phyloP scores from a whole-genome alignment of 2,329 filamentous ascomycete genomes.

The Annulohypoxylon truncatum region DNA sequence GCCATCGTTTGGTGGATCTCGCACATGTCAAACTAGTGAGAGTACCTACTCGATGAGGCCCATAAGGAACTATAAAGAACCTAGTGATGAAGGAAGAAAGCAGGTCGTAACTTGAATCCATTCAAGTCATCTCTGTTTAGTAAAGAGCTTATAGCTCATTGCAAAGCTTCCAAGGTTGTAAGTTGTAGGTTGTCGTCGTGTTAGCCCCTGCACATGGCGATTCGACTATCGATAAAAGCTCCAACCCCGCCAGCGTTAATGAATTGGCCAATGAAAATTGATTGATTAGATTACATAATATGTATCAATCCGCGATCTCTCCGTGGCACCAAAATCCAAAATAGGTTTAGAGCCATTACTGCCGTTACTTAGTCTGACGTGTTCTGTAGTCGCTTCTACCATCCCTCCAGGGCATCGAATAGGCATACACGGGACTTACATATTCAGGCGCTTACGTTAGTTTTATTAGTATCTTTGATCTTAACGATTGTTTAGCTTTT shows the following conservation, averaged over 20 bases:
- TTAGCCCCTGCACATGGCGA: background rate
- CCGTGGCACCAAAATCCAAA: too few species aligned
- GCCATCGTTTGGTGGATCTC: slow-evolving; percentile 19
- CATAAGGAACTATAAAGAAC: background rate
- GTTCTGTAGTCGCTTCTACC: too few species aligned
- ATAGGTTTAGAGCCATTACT: too few species aligned
- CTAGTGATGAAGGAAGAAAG: background rate
- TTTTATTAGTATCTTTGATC: background rate
- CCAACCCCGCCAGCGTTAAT: slow-evolving; percentile 20
- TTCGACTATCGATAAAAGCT: slow-evolving; percentile 32
- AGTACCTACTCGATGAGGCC: background rate
- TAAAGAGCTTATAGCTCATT: background rate
- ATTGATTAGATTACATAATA: background rate
- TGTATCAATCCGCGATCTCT: too few species aligned
- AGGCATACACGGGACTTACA: background rate
- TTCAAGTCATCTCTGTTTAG: background rate
- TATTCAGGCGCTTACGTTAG: background rate
- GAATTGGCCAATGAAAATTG: slow-evolving; percentile 32
- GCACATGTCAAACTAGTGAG: background rate
- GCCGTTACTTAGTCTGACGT: too few species aligned
- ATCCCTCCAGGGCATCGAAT: too few species aligned
- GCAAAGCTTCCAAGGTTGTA: background rate
- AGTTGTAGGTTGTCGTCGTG: background rate
- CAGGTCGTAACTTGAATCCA: background rate
- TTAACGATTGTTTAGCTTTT: background rate